These are phyloP conservation scores for Phylloporus sp. DNA, from an alignment of 768 basidiomycete genomes.

Conservation along the genomic window DNA sequence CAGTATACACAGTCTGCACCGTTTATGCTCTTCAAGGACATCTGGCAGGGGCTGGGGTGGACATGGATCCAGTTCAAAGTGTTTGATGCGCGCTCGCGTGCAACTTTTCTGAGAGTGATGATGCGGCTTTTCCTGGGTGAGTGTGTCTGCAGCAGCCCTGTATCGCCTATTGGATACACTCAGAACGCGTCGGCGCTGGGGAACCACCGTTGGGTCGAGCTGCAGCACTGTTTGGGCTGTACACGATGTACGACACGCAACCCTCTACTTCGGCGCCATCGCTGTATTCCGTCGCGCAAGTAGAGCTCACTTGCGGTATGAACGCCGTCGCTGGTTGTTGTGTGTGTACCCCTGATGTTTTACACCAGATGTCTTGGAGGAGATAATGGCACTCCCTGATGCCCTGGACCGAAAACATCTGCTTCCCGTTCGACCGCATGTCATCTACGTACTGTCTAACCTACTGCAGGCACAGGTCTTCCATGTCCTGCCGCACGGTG, in stretches of 20 bases:
- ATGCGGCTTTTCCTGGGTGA: constrained; percentile 66
- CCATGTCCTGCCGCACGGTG: constrained; percentile 54
- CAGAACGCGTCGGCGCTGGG: constrained; percentile 52
- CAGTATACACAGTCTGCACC: constrained; percentile 44
- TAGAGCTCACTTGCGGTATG: constrained; percentile 60
- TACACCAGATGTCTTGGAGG: constrained; percentile 51
- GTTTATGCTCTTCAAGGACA: constrained; percentile 64
- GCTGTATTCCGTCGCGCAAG: constrained; percentile 47
- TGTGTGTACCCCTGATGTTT: constrained; percentile 5
- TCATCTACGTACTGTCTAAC: constrained; percentile 44
- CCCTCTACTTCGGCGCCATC: constrained; percentile 50
- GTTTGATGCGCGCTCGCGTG: constrained; percentile 63
- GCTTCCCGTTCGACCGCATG: constrained; percentile 47
- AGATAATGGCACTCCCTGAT: constrained; percentile 47
- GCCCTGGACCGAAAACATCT: constrained; percentile 39
- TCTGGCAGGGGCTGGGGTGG: constrained; percentile 73
- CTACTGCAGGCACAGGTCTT: constrained; percentile 52
- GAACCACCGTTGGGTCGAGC: constrained; percentile 54
- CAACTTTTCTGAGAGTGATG: constrained; percentile 56
- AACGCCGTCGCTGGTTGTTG: neutral
- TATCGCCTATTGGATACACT: neutral
- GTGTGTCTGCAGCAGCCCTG: constrained; percentile 10
- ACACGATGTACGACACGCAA: constrained; percentile 69
- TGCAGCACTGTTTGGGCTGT: constrained; percentile 64
- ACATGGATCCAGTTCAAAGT: constrained; percentile 71